phyloP scores from a whole-genome alignment of 2,329 filamentous ascomycete species.

The Cladorrhinum sp. region DNA sequence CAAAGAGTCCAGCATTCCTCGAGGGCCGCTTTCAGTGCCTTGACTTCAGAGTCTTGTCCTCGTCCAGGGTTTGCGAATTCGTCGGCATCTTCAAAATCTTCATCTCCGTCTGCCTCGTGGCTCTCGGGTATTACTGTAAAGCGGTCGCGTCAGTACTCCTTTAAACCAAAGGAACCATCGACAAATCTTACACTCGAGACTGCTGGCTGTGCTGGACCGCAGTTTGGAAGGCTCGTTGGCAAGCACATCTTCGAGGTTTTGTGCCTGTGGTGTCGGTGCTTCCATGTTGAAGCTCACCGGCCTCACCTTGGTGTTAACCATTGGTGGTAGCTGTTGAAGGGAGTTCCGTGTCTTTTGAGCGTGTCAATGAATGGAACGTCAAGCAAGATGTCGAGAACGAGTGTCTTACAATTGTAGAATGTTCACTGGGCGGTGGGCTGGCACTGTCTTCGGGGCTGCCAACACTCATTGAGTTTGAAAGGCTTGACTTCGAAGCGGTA shows the following conservation, averaged over 20 bases:
- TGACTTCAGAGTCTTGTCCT: conserved; percentile 57
- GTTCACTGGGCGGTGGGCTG: conserved; percentile 35
- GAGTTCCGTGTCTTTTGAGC: conserved; percentile 31
- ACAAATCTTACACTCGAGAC: conserved; percentile 65
- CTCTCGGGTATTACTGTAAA: conserved; percentile 50
- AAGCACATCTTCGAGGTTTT: conserved; percentile 74
- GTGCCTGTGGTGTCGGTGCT: conserved; percentile 74
- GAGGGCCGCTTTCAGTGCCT: conserved; percentile 70
- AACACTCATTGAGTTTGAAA: conserved; percentile 27
- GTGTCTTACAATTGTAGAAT: conserved; percentile 36
- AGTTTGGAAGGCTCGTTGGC: conserved; percentile 48
- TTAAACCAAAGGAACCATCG: not conserved
- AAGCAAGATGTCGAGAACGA: not conserved
- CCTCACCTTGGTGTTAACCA: conserved; percentile 71
- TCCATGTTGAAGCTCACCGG: conserved; percentile 64
- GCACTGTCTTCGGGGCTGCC: conserved; percentile 34
- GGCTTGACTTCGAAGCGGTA: conserved; percentile 20
- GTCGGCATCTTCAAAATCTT: conserved; percentile 52
- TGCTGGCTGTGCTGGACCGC: conserved; percentile 67
- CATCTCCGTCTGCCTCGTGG: conserved; percentile 50
- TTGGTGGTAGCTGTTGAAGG: conserved; percentile 56
- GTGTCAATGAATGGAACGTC: conserved; percentile 9
- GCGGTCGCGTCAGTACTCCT: conserved; percentile 3
- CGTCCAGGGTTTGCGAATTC: conserved; percentile 41
- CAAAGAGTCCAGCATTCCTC: conserved; percentile 92